Evolutionary conservation across 768 basidiomycete species (phyloP).

Genomic region (Termitomyces sp.): DNA sequence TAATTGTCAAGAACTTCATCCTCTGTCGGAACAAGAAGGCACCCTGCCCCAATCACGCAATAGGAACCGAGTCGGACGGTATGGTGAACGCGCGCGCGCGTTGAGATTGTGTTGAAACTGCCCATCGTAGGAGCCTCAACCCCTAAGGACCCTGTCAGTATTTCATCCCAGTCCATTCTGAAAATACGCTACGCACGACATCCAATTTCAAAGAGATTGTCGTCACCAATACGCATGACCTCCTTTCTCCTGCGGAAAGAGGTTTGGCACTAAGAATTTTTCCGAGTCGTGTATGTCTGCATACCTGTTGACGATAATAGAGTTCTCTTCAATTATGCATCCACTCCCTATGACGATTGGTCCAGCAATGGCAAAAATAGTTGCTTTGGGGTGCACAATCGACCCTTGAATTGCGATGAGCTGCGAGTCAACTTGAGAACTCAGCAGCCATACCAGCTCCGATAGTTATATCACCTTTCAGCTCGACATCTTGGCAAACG

Average conservation of each 20-base stretch:
- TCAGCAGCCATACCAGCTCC: constrained; percentile 52
- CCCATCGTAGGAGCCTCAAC: constrained; percentile 85
- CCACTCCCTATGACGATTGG: constrained; percentile 85
- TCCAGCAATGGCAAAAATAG: constrained; percentile 86
- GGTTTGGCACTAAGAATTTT: neutral
- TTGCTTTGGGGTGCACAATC: constrained; percentile 90
- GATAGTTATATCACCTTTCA: constrained; percentile 92
- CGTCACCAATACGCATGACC: constrained; percentile 89
- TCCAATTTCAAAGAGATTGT: constrained; percentile 92
- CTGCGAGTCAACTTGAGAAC: neutral
- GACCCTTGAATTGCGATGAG: constrained; percentile 42
- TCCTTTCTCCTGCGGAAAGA: constrained; percentile 52
- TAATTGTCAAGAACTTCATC: constrained; percentile 78
- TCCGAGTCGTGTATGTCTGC: neutral
- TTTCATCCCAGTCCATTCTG: neutral
- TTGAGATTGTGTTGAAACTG: constrained; percentile 80
- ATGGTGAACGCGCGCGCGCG: constrained; percentile 78
- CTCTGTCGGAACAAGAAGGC: constrained; percentile 72
- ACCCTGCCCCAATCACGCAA: constrained; percentile 80
- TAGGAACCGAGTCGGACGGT: constrained; percentile 73
- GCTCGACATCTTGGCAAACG: constrained; percentile 89
- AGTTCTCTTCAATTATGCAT: constrained; percentile 90
- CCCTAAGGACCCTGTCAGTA: constrained; percentile 37
- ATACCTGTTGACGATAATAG: constrained; percentile 84
- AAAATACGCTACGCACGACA: constrained; percentile 56